Base-by-base conservation (phyloP, 306 rosid genomes). In the Rosa lucieae region DNA sequence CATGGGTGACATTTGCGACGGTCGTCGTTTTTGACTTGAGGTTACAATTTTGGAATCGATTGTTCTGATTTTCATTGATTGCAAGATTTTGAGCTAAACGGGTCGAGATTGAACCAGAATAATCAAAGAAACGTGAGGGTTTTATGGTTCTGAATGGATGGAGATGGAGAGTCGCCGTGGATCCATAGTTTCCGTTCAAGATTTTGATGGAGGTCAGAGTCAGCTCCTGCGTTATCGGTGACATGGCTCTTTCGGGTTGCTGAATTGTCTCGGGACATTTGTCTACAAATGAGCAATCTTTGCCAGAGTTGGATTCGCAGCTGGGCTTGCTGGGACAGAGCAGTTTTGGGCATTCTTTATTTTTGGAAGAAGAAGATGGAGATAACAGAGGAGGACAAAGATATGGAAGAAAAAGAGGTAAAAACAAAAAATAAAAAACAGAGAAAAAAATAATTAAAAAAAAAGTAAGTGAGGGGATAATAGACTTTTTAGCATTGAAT, bases 131-230 rank as follows among this genome's bases (percentile, higher is more conserved):
- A 55, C 72, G 77, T 46, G 13, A 61, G 37, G 83, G 79, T 5
- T 70, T 90, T 8, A 97, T 98, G 17, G 42, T 88, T 76, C 29
- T 96, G 10, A 82, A 62, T 7, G 99, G 99, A 5, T 96, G 98
- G 99, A 89, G 94, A 90, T 91, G 97, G 6, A 76, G 98, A 81
- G 98, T 93, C 63, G 90, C 93, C 5, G 99, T 97, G 14, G 99
- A 96, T 93, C 99, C 99, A 10, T 96, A 96, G 35, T 96, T 96
- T 18, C 93, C 99, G n/a, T 96, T 96, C 88, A 96, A 96, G 92
- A 98, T 96, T 65, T 62, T 96, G 62, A 96, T 93, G 91, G 98
- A 96, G 67, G 96, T 96, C 18, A 97, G 98, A 32, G 98, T 93
- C 20, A 86, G 79, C 56, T 82, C 99, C 53, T 92, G 97, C 73